Evolutionary conservation across 2,329 filamentous ascomycete species (phyloP).

Genomic region (Colletotrichum magnum): DNA sequence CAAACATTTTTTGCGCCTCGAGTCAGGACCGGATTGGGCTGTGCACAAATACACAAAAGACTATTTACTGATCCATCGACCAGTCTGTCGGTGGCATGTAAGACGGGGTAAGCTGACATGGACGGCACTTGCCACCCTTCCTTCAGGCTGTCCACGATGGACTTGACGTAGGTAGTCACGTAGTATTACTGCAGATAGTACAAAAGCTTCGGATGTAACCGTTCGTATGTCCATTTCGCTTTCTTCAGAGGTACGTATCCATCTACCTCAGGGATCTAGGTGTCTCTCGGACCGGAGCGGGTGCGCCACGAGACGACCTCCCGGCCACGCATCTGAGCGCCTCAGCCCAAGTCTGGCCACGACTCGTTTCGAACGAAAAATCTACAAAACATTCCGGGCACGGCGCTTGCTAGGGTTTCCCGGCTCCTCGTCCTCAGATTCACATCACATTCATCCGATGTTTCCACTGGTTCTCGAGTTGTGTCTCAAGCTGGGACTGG

Average conservation of each 20-base stretch:
- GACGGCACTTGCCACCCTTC: neutral
- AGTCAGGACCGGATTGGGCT: slow-evolving; percentile 20
- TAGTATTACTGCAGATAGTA: neutral
- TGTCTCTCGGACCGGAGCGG: slow-evolving; percentile 11
- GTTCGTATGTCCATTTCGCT: neutral
- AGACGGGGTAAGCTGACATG: slow-evolving; percentile 13
- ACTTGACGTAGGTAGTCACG: no score
- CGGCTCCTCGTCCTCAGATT: slow-evolving; percentile 9
- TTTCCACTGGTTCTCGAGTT: slow-evolving; percentile 14
- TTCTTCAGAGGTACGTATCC: neutral
- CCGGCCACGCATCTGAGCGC: slow-evolving; percentile 2
- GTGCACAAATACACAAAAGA: slow-evolving; percentile 9
- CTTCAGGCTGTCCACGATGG: no score
- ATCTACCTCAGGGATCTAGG: neutral
- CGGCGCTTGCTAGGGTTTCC: slow-evolving; percentile 15
- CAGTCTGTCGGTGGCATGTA: slow-evolving; percentile 7
- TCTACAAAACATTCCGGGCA: slow-evolving; percentile 33
- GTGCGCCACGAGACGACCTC: slow-evolving; percentile 16
- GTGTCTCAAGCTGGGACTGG: slow-evolving; percentile 21
- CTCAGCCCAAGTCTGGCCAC: slow-evolving; percentile 12
- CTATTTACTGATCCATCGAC: slow-evolving; percentile 11
- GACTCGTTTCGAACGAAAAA: slow-evolving; percentile 28
- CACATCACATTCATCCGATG: slow-evolving; percentile 20
- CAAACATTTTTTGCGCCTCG: slow-evolving; percentile 2
- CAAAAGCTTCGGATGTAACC: no score